phyloP scores from a whole-genome alignment of 371 early-diverging fungal species.

The Haplosporangium sp. region DNA sequence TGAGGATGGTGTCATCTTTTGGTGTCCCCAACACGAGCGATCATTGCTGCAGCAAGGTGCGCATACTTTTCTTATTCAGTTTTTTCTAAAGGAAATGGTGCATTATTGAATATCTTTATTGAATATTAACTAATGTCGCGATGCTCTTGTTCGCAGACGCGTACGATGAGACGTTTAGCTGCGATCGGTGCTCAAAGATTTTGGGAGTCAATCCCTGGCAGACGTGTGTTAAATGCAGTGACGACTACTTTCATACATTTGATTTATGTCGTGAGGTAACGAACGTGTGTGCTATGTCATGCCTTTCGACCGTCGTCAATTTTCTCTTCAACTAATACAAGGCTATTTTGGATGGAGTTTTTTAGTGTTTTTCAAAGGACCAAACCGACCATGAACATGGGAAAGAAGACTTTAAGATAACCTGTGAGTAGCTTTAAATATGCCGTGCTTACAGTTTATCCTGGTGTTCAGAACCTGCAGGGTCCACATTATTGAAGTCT shows the following conservation, averaged over 20 bases:
- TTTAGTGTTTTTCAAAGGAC: constrained; percentile 66
- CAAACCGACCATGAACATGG: constrained; percentile 67
- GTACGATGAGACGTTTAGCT: constrained; percentile 76
- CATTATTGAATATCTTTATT: neutral
- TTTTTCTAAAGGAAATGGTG: neutral
- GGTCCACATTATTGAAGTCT: neutral
- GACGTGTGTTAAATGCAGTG: constrained; percentile 75
- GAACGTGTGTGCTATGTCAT: neutral
- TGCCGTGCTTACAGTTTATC: neutral
- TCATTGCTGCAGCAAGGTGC: constrained; percentile 64
- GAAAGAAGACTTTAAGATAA: constrained; percentile 69
- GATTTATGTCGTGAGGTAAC: constrained; percentile 75
- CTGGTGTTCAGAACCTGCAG: neutral
- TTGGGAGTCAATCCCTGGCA: constrained; percentile 73
- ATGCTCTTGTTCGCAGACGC: constrained; percentile 55
- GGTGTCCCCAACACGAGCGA: constrained; percentile 85
- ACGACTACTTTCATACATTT: constrained; percentile 76
- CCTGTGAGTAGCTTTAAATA: constrained; percentile 57
- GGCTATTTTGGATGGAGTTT: neutral
- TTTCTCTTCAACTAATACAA: neutral
- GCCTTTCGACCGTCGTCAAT: neutral
- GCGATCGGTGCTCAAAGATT: constrained; percentile 73
- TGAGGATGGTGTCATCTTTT: constrained; percentile 84
- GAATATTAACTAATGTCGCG: neutral
- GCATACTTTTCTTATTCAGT: too few species aligned